Evolutionary conservation across 768 basidiomycete genomes (phyloP).

Genomic region (Paxillus rubicundulus): DNA sequence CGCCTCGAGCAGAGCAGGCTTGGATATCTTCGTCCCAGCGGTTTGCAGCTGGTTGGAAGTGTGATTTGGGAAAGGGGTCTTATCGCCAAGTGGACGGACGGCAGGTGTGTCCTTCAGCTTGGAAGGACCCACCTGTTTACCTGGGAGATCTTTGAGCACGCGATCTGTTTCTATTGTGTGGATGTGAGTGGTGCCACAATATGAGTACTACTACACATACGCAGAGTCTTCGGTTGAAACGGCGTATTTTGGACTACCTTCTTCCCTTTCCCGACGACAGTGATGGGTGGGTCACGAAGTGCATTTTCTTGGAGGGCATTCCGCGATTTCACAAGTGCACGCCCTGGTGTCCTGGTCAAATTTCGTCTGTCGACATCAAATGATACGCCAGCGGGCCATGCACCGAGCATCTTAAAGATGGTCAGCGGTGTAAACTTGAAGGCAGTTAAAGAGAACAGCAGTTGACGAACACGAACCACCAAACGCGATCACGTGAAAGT

Average conservation of each 20-base stretch:
- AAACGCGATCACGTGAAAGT: conserved; percentile 28
- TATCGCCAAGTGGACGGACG: conserved; percentile 62
- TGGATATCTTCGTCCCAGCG: conserved; percentile 36
- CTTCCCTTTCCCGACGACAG: conserved; percentile 48
- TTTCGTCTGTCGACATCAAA: conserved; percentile 26
- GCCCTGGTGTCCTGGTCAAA: conserved; percentile 55
- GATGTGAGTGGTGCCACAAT: neutral
- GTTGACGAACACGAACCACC: conserved; percentile 15
- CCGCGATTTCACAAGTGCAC: conserved; percentile 38
- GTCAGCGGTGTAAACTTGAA: neutral
- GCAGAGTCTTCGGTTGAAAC: conserved; percentile 27
- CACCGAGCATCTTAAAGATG: conserved; percentile 26
- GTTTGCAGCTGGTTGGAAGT: conserved; percentile 32
- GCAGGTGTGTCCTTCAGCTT: conserved; percentile 23
- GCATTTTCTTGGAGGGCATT: conserved; percentile 50
- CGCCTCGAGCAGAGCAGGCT: conserved; percentile 39
- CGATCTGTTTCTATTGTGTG: conserved; percentile 18
- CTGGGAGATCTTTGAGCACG: conserved; percentile 17
- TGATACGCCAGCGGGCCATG: conserved; percentile 22
- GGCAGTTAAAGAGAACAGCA: conserved; percentile 1
- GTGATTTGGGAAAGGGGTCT: conserved; percentile 75
- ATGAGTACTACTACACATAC: conserved; percentile 16
- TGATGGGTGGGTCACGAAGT: conserved; percentile 35
- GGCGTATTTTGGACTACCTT: conserved; percentile 38
- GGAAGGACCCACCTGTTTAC: conserved; percentile 28